phyloP scores from a whole-genome alignment of 2,329 filamentous ascomycete genomes.

The Ramularia endophylla region DNA sequence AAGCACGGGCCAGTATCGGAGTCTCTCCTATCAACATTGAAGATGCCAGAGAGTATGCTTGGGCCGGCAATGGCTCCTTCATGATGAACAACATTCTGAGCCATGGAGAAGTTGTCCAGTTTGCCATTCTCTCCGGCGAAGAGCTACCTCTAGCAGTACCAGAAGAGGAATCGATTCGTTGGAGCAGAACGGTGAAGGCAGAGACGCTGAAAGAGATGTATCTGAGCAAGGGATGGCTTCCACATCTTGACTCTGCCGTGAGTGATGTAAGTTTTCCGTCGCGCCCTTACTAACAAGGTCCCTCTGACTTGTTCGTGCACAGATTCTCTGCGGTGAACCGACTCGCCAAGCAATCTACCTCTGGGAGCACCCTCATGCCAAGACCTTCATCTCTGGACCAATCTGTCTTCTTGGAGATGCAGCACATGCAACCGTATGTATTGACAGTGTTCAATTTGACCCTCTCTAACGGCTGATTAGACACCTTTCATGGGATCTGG shows the following conservation, averaged over 20 bases:
- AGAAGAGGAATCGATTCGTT: background rate
- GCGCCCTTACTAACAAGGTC: too few species aligned
- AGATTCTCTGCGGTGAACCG: too few species aligned
- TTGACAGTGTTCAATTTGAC: too few species aligned
- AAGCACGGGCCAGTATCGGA: background rate
- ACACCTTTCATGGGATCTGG: constrained; percentile 1
- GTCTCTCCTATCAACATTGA: background rate
- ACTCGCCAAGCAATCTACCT: too few species aligned
- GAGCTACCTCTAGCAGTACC: background rate
- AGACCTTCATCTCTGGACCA: too few species aligned
- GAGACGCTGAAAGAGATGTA: background rate
- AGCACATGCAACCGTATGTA: too few species aligned
- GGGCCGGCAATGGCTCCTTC: constrained; percentile 1
- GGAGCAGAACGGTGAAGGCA: background rate
- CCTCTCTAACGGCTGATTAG: background rate
- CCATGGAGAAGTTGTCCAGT: background rate
- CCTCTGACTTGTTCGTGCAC: too few species aligned
- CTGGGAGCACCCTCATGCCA: too few species aligned
- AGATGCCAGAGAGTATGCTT: background rate
- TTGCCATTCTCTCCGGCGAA: background rate
- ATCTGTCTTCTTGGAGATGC: too few species aligned
- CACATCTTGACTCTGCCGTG: too few species aligned
- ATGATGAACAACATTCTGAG: background rate
- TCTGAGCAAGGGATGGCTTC: too few species aligned
- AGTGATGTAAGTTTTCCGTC: too few species aligned